Base-by-base conservation (phyloP, 2,329 filamentous ascomycete species). In the Aspergillus caelatus region DNA sequence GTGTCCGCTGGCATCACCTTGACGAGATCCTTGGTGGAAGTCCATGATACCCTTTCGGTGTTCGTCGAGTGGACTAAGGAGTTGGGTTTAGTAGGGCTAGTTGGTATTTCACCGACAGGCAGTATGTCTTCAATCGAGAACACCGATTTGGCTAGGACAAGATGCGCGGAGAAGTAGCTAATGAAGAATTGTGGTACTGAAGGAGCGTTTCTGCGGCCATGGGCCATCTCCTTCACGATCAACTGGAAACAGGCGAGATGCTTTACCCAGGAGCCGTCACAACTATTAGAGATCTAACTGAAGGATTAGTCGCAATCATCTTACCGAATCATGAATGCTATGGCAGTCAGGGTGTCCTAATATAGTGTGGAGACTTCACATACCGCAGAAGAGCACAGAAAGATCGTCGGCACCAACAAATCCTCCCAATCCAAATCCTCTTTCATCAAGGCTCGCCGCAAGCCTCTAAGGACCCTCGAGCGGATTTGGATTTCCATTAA, bases 191-290 rank as follows among this genome's bases (percentile, higher is more conserved):
- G 46, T 10, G 46, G 46, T 3, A 50, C 14, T 1, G 23, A 26
- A 1, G 46, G 26, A 10, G 23, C 26, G 7, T 50, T 50, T n/a
- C 16, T 30, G 16, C 16, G 53, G 10, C 60, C 32, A 7, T n/a
- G 45, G 41, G 53, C 19, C 32, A 30, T 57, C 26, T 57, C 30
- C 45, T 57, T 57, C 19, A 61, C 53, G 34, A 61, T n/a, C 14
- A 61, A 30, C 12, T 57, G 60, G n/a, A 61, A 61, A 16, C 60
- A 61, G 34, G 60, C 34, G 9, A 61, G 34, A 57, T 61, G 60
- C 16, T 36, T 45, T 41, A 57, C 54, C 60, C 60, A 61, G 32
- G 45, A 50, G 19, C 41, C 53, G 23, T 61, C 60, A 12, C 60
- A 61, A 43, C 60, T 61, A 11, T 50, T 46, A 8, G 60, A 61